Evolutionary conservation across 352 stramenopile genomes (phyloP).

Genomic region (Globisporangium yorkense): DNA sequence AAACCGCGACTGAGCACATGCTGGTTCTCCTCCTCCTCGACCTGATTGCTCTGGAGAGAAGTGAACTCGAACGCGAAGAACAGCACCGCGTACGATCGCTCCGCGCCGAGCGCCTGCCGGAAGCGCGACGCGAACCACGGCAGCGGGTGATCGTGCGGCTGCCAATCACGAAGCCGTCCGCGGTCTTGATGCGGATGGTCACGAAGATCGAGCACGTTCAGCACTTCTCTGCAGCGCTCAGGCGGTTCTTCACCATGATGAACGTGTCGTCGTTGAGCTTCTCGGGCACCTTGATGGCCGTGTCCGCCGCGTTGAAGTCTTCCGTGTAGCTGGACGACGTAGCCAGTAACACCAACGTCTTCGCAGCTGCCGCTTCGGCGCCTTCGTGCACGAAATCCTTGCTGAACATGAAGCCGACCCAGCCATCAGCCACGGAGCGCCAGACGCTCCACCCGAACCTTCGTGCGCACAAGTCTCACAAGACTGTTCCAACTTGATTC

Average conservation of each 20-base stretch:
- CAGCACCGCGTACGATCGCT: slow-evolving; percentile 14
- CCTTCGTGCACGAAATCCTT: slow-evolving; percentile 34
- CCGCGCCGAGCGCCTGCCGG: slow-evolving; percentile 10
- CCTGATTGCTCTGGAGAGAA: slow-evolving; percentile 2
- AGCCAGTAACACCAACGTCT: slow-evolving; percentile 21
- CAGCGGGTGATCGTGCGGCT: slow-evolving; percentile 18
- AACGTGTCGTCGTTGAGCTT: slow-evolving; percentile 14
- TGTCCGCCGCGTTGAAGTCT: slow-evolving; percentile 18
- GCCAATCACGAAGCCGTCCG: slow-evolving; percentile 15
- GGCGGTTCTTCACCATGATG: slow-evolving; percentile 16
- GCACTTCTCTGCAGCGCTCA: slow-evolving; percentile 9
- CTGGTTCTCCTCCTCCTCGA: not conserved
- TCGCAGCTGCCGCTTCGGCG: slow-evolving; percentile 14
- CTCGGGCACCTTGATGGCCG: slow-evolving; percentile 26
- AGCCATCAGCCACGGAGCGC: slow-evolving; percentile 23
- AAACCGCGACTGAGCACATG: slow-evolving; percentile 8
- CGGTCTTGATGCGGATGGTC: slow-evolving; percentile 1
- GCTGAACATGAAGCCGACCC: slow-evolving; percentile 31
- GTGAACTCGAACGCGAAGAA: slow-evolving; percentile 16
- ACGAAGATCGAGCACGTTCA: slow-evolving; percentile 2
- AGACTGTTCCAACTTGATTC: no score
- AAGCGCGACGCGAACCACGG: slow-evolving; percentile 9
- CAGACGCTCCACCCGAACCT: slow-evolving; percentile 31
- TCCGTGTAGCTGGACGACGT: slow-evolving; percentile 4
- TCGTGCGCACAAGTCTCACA: no score